These are phyloP conservation scores for Leccinum subgranulosum DNA, from an alignment of 768 basidiomycete species.

Conservation along the genomic window DNA sequence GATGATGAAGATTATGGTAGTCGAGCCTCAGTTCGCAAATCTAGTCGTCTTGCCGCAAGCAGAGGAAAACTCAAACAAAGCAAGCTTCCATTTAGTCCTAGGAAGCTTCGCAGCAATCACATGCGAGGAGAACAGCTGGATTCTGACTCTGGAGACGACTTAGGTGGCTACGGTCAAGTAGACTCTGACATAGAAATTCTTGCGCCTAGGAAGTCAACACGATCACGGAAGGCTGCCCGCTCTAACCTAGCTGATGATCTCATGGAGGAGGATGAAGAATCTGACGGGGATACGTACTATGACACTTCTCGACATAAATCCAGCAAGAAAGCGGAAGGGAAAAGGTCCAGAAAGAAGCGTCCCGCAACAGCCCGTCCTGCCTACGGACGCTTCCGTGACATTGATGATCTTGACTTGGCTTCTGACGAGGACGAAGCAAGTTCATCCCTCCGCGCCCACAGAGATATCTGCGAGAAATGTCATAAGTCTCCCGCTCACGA, in stretches of 20 bases:
- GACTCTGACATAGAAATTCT: conserved; percentile 23
- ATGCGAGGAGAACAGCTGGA: conserved; percentile 19
- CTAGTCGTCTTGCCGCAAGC: conserved; percentile 12
- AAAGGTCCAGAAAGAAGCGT: conserved; percentile 29
- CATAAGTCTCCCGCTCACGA: conserved; percentile 56
- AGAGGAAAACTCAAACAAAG: conserved; percentile 17
- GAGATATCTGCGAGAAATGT: conserved; percentile 71
- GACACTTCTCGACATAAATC: conserved; percentile 24
- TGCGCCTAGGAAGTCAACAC: conserved; percentile 47
- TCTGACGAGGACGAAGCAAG: conserved; percentile 54
- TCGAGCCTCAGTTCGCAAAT: conserved; percentile 11
- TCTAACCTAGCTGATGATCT: conserved; percentile 32
- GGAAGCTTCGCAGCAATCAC: conserved; percentile 46
- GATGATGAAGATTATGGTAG: conserved; percentile 11
- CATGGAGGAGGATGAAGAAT: conserved; percentile 28
- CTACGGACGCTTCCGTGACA: conserved; percentile 45
- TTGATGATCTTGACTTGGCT: conserved; percentile 40
- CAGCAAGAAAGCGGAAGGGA: conserved; percentile 1
- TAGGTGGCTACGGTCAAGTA: conserved; percentile 38
- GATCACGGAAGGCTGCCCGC: conserved; percentile 38
- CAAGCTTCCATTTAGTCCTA: conserved; percentile 64
- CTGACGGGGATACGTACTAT: conserved; percentile 33
- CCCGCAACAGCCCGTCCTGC: conserved; percentile 42
- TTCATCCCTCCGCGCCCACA: conserved; percentile 56
- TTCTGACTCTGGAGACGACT: conserved; percentile 39